Conservation (phyloP, 768 basidiomycete genomes). For the Podaxis sp. region DNA sequence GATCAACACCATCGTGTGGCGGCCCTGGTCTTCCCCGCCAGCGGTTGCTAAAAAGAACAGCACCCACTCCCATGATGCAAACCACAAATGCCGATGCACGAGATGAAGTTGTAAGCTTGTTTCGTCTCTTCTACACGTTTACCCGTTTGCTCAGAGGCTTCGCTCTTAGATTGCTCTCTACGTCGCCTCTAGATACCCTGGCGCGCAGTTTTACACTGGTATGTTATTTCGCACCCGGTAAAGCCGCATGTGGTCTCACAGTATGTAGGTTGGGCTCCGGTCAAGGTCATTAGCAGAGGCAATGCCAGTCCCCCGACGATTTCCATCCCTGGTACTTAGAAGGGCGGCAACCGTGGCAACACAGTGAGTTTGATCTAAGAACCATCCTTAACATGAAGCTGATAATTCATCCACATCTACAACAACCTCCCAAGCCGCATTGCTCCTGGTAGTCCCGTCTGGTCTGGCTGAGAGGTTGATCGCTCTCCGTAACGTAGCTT, state of each 20-base stretch:
- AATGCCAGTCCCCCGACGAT: conserved; percentile 42
- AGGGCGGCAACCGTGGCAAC: conserved; percentile 42
- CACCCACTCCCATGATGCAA: no score
- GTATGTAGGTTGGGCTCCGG: conserved; percentile 46
- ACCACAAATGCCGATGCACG: no score
- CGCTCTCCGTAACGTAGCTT: background rate
- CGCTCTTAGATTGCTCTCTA: conserved; percentile 27
- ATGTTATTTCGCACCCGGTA: no score
- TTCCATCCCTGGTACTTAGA: conserved; percentile 43
- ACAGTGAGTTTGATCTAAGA: conserved; percentile 23
- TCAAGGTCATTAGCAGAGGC: conserved; percentile 38
- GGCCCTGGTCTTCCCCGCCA: no score
- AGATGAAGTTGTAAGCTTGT: no score
- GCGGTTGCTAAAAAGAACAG: no score
- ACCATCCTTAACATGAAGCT: background rate
- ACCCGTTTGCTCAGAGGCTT: no score
- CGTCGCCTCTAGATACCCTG: conserved; percentile 39
- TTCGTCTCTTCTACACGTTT: no score
- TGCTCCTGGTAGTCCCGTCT: conserved; percentile 32
- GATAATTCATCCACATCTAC: conserved; percentile 38
- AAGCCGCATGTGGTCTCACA: no score
- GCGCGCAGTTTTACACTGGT: conserved; percentile 29
- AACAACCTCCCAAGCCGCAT: conserved; percentile 53
- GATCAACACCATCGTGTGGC: no score
- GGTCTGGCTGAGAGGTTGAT: conserved; percentile 28